phyloP scores from a whole-genome alignment of 2,329 filamentous ascomycete genomes.

The Clarireedia homoeocarpa region DNA sequence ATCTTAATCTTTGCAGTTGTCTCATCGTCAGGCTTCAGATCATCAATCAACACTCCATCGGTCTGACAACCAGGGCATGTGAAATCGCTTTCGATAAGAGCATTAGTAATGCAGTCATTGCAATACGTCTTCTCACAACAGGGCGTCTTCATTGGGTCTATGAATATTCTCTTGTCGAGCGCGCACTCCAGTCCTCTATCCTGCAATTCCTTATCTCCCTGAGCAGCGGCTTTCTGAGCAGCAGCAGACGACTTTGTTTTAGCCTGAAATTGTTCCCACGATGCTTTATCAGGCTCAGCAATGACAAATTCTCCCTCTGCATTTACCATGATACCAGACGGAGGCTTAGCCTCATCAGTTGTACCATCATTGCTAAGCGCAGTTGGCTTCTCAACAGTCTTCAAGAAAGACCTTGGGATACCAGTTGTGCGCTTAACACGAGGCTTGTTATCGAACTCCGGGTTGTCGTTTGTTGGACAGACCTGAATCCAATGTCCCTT shows the following conservation, averaged over 20 bases:
- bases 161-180: constrained; percentile 95
- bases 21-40: constrained; percentile 77
- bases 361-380: constrained; percentile 66
- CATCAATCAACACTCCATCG: constrained; percentile 87
- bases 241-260: constrained; percentile 82
- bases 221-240: constrained; percentile 67
- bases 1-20: constrained; percentile 69
- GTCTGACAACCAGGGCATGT: constrained; percentile 86
- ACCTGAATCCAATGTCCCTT: constrained; percentile 99
- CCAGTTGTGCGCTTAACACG: constrained; percentile 94
- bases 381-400: constrained; percentile 87
- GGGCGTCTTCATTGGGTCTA: constrained; percentile 97
- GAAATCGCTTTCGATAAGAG: constrained; percentile 96
- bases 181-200: constrained; percentile 86
- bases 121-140: constrained; percentile 98
- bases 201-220: constrained; percentile 78
- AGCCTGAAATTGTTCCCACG: constrained; percentile 95
- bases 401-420: constrained; percentile 90
- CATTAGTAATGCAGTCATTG: constrained; percentile 99
- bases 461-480: constrained; percentile 97
- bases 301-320: constrained; percentile 96
- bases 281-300: constrained; percentile 87
- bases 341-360: constrained; percentile 72
- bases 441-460: constrained; percentile 87
- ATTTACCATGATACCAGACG: constrained; percentile 92